Evolutionary conservation across 2,329 filamentous ascomycete species (phyloP).

Genomic region (Claviceps sp.): DNA sequence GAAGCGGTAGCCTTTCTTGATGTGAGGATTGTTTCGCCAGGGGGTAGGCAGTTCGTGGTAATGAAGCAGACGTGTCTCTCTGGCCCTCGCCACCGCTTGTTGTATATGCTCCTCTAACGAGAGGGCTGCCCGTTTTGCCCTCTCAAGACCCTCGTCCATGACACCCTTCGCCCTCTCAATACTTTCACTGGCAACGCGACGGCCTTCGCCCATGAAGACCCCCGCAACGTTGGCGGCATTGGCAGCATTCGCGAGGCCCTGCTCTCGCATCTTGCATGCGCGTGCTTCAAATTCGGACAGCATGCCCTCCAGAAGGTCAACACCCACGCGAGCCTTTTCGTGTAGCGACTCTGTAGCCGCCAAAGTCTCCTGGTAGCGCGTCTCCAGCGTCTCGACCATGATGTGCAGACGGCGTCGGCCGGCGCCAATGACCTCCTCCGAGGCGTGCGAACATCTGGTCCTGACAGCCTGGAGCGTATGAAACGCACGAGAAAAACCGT

Average conservation of each 20-base stretch:
- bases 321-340: constrained; percentile 79
- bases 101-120: constrained; percentile 76
- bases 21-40: constrained; percentile 93
- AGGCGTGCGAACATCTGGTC: constrained; percentile 77
- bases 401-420: constrained; percentile 74
- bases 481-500: constrained; percentile 74
- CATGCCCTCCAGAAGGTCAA: constrained; percentile 75
- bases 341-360: constrained; percentile 75
- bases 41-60: constrained; percentile 86
- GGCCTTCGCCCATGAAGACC: constrained; percentile 63
- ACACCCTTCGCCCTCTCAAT: constrained; percentile 62
- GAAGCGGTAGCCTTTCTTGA: constrained; percentile 84
- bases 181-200: constrained; percentile 68
- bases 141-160: constrained; percentile 68
- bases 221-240: constrained; percentile 53
- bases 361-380: constrained; percentile 74
- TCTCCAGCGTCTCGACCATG: constrained; percentile 85
- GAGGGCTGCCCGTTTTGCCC: constrained; percentile 70
- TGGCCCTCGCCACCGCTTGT: constrained; percentile 58
- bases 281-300: constrained; percentile 74
- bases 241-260: constrained; percentile 53
- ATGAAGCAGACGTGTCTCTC: constrained; percentile 67
- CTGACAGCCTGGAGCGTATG: constrained; percentile 75
- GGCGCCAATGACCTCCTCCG: constrained; percentile 78
- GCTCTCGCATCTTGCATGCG: constrained; percentile 66